These are phyloP conservation scores for Pontederia crassipes DNA, from an alignment of 176 grass and related monocot species.

Conservation along the genomic window DNA sequence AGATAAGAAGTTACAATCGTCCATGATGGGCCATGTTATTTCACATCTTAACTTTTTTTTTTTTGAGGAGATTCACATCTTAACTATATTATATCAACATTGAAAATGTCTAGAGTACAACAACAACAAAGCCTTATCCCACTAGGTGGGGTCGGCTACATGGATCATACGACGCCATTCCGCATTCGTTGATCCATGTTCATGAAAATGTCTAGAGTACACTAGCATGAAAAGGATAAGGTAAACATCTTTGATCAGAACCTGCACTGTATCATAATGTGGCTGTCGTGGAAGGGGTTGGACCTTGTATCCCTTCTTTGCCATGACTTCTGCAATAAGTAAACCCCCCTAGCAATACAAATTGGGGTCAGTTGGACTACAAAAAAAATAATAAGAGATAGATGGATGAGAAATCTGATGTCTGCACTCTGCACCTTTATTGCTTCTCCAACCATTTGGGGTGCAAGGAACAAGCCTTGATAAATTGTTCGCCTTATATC, in stretches of 20 bases:
- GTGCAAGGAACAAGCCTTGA: conserved; percentile 88
- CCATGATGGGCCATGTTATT: too few relatives aligned
- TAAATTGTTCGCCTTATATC: conserved; percentile 76
- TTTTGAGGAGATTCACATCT: too few relatives aligned
- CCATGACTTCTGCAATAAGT: conserved; percentile 85
- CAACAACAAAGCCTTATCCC: too few relatives aligned
- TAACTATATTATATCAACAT: too few relatives aligned
- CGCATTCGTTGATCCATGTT: too few relatives aligned
- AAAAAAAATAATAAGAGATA: not conserved
- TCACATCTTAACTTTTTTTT: too few relatives aligned
- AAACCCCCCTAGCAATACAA: conserved; percentile 54
- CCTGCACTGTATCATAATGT: conserved; percentile 88
- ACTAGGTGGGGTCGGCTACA: too few relatives aligned
- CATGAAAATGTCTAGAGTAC: not conserved
- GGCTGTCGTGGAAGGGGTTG: conserved; percentile 50
- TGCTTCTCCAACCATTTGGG: conserved; percentile 94
- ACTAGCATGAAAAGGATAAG: not conserved
- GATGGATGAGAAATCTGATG: not conserved
- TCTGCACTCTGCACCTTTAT: conserved; percentile 35
- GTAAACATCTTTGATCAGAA: conserved; percentile 19
- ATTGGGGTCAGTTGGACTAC: not conserved
- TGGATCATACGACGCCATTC: too few relatives aligned
- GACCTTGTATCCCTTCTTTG: conserved; percentile 63
- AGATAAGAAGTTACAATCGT: too few relatives aligned
- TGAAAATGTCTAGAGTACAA: too few relatives aligned